A percentile compares a stretch with the other conserved stretches of the same genome.
Evolutionary conservation across 257 asterid species (phyloP).

Genomic region (Dorcoceras hygrometricum): DNA sequence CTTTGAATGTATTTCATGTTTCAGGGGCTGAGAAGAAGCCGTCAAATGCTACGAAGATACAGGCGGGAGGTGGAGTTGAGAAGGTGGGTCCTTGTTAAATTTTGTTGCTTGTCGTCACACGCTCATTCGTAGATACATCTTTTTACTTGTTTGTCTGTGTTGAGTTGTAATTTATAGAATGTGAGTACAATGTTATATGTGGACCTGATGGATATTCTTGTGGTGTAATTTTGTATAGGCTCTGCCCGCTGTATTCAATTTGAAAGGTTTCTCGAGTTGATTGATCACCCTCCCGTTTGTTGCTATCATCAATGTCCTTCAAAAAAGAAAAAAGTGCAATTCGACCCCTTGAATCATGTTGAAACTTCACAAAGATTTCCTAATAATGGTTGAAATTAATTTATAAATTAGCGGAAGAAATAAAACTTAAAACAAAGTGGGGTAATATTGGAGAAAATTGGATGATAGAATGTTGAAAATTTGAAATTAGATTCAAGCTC

Average conservation of each 20-base stretch:
- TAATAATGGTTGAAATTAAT: too few relatives aligned
- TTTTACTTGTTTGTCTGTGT: not conserved
- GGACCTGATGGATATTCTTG: not conserved
- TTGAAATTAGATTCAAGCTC: too few relatives aligned
- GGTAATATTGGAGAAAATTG: too few relatives aligned
- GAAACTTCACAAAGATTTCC: too few relatives aligned
- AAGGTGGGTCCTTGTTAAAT: conserved; percentile 32
- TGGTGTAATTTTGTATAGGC: not conserved
- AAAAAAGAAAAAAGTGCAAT: not conserved
- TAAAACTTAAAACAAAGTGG: too few relatives aligned
- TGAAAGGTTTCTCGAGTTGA: not conserved
- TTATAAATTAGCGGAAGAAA: too few relatives aligned
- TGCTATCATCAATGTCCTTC: not conserved
- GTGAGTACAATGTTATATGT: not conserved
- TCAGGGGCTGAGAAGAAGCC: conserved; percentile 32
- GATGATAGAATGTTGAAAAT: too few relatives aligned
- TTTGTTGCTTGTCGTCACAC: not conserved
- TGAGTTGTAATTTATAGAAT: not conserved
- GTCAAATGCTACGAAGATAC: conserved; percentile 19
- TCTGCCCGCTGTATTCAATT: not conserved
- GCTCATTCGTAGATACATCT: too few relatives aligned
- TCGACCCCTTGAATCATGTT: not conserved
- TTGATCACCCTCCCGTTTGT: not conserved
- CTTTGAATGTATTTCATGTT: conserved; percentile 8
- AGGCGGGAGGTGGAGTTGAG: conserved; percentile 27